phyloP scores from a whole-genome alignment of 768 basidiomycete species.

The Amanita inopinata region DNA sequence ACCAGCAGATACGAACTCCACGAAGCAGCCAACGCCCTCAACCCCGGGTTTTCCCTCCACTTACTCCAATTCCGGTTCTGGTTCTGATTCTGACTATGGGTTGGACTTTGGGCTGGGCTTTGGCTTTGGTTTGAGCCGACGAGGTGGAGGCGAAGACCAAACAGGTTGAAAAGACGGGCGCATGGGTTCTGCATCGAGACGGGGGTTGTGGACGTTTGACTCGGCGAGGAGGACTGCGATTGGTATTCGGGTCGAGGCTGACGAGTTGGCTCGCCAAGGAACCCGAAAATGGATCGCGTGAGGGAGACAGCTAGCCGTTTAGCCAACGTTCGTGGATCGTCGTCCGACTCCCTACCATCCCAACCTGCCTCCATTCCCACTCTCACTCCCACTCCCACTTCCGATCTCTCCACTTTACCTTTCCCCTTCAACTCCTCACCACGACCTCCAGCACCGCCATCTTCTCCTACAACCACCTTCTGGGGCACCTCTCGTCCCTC shows the following conservation, averaged over 20 bases:
- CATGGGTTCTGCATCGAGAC: too few species aligned
- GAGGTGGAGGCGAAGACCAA: too few species aligned
- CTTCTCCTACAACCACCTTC: too few species aligned
- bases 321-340: neutral
- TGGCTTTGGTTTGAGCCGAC: too few species aligned
- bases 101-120: too few species aligned
- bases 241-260: neutral
- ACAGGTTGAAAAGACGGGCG: too few species aligned
- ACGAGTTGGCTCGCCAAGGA: too few species aligned
- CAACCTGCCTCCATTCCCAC: neutral
- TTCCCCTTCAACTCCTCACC: neutral
- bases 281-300: neutral
- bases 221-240: too few species aligned
- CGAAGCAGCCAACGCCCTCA: neutral
- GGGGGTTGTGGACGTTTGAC: neutral
- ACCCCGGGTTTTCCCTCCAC: neutral
- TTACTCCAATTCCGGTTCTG: neutral
- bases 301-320: neutral
- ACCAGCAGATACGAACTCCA: conserved; percentile 4
- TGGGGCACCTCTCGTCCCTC: neutral
- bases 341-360: neutral
- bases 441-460: neutral
- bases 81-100: neutral
- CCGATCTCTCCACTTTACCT: neutral
- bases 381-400: neutral